Conservation (phyloP, 1,139 yeast genomes). For the Diutina neorugosa region DNA sequence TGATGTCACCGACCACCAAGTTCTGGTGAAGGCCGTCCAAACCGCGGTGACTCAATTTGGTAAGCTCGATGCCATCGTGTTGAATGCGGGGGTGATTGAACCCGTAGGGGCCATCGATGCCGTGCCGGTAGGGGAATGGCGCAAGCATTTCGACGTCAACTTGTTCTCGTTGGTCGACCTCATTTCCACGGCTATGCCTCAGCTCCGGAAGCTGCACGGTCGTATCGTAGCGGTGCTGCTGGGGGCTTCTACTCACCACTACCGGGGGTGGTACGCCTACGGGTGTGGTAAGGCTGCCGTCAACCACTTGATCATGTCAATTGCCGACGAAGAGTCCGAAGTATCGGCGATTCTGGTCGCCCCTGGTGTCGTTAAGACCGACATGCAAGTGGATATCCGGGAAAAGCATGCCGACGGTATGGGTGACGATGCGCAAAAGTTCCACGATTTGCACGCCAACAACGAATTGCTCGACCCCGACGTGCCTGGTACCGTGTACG, state of each 20-base stretch:
- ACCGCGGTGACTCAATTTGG: constrained; percentile 44
- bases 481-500: constrained; percentile 46
- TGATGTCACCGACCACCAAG: constrained; percentile 42
- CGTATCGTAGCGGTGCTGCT: constrained; percentile 67
- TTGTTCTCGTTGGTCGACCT: constrained; percentile 64
- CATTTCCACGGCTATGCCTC: constrained; percentile 45
- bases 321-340: constrained; percentile 55
- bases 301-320: constrained; percentile 55
- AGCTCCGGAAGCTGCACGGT: constrained; percentile 45
- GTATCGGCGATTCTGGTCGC: constrained; percentile 61
- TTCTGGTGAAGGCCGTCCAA: constrained; percentile 29
- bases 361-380: constrained; percentile 89
- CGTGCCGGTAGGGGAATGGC: constrained; percentile 48
- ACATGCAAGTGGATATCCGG: constrained; percentile 73
- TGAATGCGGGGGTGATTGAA: constrained; percentile 81
- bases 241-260: constrained; percentile 60
- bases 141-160: constrained; percentile 57
- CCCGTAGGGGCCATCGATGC: constrained; percentile 55
- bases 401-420: constrained; percentile 41
- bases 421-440: constrained; percentile 45
- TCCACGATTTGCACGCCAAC: constrained; percentile 44
- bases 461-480: constrained; percentile 49
- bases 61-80: constrained; percentile 53
- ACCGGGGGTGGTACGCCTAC: constrained; percentile 79
- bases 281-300: constrained; percentile 86